Evolutionary conservation across 768 basidiomycete genomes (phyloP).

Genomic region (Lyophyllum shimeji): DNA sequence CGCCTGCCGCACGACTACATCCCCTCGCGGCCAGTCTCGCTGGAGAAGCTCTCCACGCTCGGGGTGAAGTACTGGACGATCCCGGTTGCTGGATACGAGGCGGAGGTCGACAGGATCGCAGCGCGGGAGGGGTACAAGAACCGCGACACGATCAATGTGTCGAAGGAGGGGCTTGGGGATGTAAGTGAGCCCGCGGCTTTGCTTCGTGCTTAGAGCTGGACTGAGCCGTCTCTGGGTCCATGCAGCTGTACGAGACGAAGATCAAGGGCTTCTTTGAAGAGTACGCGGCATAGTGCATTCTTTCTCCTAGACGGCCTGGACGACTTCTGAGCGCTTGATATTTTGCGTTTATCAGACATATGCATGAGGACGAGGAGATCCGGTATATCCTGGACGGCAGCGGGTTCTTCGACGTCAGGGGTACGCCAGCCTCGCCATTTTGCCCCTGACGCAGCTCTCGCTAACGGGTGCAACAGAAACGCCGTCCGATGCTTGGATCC

Average conservation of each 20-base stretch:
- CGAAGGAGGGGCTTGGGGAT: conserved; percentile 78
- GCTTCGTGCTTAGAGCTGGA: neutral
- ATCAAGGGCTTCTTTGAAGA: conserved; percentile 84
- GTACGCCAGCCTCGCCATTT: conserved; percentile 36
- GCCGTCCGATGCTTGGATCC: conserved; percentile 75
- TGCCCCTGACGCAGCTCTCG: neutral
- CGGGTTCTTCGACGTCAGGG: conserved; percentile 91
- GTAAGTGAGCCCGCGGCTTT: conserved; percentile 25
- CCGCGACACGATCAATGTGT: conserved; percentile 76
- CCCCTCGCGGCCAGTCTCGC: conserved; percentile 51
- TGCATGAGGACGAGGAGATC: conserved; percentile 97
- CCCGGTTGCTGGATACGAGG: conserved; percentile 59
- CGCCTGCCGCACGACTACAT: conserved; percentile 75
- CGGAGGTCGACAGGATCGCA: conserved; percentile 61
- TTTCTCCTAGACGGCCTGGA: neutral
- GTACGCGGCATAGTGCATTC: conserved; percentile 37
- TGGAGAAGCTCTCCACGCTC: conserved; percentile 48
- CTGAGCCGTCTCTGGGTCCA: neutral
- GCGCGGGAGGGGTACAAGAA: conserved; percentile 78
- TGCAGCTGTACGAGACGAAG: conserved; percentile 68
- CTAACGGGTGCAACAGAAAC: conserved; percentile 42
- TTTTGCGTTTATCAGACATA: conserved; percentile 52
- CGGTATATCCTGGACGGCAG: conserved; percentile 84
- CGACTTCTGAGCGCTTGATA: neutral
- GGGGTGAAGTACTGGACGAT: conserved; percentile 71